Evolutionary conservation across 176 grass and related monocot genomes (phyloP), one percentile per base, ranked within the genome.

Genomic region (Alloteropsis semialata): DNA sequence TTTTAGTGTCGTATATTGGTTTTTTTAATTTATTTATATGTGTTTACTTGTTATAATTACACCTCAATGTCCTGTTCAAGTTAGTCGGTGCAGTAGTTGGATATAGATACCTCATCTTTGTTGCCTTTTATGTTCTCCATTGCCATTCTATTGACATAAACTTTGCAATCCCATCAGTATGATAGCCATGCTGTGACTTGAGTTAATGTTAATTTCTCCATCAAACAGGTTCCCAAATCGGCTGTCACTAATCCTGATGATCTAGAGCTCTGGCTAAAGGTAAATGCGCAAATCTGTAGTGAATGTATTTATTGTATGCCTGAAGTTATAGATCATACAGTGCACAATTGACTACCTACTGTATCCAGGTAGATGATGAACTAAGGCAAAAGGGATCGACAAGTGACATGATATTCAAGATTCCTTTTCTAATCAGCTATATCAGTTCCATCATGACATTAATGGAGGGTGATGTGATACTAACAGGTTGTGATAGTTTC

Each of bases 241-340:
- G 82, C 84, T 81, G 87, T 95, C 18, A 22, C 68, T 84, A 93
- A 98, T 77, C 96, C 92, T 0, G 75, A 98, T 49, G 89, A 95
- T 88, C 85, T 98, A 12, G 96, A 98, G 48, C 85, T 98, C 59
- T 98, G 96, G 92, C 76, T 98, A 71, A 98, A 93, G 96, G 96
- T 98, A 79, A 33, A 39, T 77, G n/a, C 65, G 76, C 10, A 81
- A 81, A 57, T 75, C 43, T 72, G 6, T 55, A 50, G 6, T 34
- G 29, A 50, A 63, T 63, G 22, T 83, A 10, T 60, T 83, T 62
- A 30, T 25, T 58, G 37, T 1, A n/a, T 27, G 16, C 15, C 73
- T 17, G 3, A 71, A 77, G 9, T 78, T 34, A 14, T 48, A 36
- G 67, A 73, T 54, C 8, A 4, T 48, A 50, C 58, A 36, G 14